A percentile compares a stretch with the other conserved stretches of the same genome.
Conservation (phyloP, 768 basidiomycete genomes). For the Suillus hirtellus region DNA sequence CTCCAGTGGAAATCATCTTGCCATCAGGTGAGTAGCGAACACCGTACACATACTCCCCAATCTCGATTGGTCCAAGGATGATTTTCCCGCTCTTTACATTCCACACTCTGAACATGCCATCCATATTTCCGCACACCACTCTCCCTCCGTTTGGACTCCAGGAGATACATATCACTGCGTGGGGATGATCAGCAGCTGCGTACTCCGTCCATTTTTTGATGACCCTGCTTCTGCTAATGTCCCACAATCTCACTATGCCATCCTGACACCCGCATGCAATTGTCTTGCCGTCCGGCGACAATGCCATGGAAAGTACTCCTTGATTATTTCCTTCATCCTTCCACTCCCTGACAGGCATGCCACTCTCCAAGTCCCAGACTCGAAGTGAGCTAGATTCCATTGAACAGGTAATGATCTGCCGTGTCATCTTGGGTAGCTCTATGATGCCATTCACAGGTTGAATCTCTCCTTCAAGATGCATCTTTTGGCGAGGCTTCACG, state of each 20-base stretch:
- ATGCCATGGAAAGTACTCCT: not conserved
- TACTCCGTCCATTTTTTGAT: not conserved
- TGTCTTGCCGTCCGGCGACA: conserved; percentile 4
- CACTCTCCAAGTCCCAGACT: not conserved
- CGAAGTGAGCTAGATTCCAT: not conserved
- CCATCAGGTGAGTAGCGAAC: not conserved
- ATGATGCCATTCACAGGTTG: not conserved
- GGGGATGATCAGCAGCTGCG: not conserved
- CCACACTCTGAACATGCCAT: not conserved
- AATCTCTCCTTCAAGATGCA: not conserved
- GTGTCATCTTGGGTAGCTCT: not conserved
- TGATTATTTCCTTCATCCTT: not conserved
- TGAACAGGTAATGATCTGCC: not conserved
- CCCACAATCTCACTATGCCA: conserved; percentile 11
- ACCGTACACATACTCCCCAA: not conserved
- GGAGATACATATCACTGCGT: not conserved
- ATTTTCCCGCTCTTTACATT: not conserved
- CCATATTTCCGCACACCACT: not conserved
- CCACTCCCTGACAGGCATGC: not conserved
- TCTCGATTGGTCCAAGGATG: not conserved
- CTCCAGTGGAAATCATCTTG: not conserved
- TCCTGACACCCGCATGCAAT: conserved; percentile 10
- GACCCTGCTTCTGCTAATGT: not conserved
- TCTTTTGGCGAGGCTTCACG: not conserved
- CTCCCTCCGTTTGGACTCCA: not conserved